Base-by-base conservation (phyloP, 2,329 filamentous ascomycete genomes). In the Niveomyces coronatus region DNA sequence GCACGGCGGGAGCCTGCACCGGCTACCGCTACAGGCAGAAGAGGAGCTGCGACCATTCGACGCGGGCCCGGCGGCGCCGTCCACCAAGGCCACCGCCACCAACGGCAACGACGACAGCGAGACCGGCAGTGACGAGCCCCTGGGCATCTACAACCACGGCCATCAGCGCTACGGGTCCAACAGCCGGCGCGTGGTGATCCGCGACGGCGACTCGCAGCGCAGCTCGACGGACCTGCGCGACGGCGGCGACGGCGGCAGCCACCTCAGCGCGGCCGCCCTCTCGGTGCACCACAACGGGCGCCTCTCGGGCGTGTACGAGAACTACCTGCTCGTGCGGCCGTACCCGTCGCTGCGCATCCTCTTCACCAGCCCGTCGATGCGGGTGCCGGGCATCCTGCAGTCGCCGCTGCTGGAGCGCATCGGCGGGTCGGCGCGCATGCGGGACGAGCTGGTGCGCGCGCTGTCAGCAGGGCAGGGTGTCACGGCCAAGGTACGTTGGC, bases 401-500 rank as follows among this genome's bases (percentile, higher is more conserved):
- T 73, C 71, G 4, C 68, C 65, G 2, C 71, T 77, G 45, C 63
- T 76, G 50, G 60, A 63, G 9, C 65, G 66, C 18, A 68, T 76
- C 18, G 71, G 71, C 9, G 71, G 71, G 3, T 65, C 67, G 0
- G 49, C 52, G 3, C 56, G 61, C 13, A 61, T 71, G 3, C 64
- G 65, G 8, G 64, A 73, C 11, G 63, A 68, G 29, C 57, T 76
- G 14, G 55, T 57, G 1, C 57, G 64, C n/a, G 81, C 82, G 0
- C 69, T 88, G 16, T 69, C 71, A 5, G 71, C 79, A 48, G 81
- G 81, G 0, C 72, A 76, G 31, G 79, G 81, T 32, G 77, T 87
- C 5, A 87, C 82, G 2, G 81, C 81, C 4, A 84, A 84, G 52
- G 72, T 88, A 11, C 72, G 74, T 37, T 88, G 82, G 83, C 60